Conservation (phyloP, 305 asterid species). For the Fraxinus xanthoxyloides region DNA sequence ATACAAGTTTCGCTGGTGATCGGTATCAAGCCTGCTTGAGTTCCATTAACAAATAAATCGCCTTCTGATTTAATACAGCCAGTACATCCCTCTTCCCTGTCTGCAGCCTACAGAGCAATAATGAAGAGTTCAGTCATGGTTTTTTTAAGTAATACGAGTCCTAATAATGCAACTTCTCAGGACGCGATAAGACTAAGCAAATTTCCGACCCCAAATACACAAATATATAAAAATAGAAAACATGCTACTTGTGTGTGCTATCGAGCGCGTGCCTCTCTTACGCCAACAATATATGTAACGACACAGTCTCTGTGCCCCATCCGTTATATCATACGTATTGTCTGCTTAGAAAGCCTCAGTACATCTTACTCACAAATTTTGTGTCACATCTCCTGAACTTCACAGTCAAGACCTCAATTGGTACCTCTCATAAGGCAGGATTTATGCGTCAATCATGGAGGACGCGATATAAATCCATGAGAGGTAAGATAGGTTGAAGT, state of each 20-base stretch:
- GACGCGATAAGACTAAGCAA: background rate
- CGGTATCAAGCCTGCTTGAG: slow-evolving; percentile 53
- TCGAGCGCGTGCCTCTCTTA: background rate
- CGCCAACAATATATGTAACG: background rate
- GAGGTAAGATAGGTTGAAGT: background rate
- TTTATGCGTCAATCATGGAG: too few species aligned
- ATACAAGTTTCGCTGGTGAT: slow-evolving; percentile 25
- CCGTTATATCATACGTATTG: too few species aligned
- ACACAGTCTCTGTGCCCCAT: background rate
- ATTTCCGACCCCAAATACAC: background rate
- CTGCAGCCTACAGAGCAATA: slow-evolving; percentile 59
- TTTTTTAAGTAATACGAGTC: background rate
- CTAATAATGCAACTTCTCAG: background rate
- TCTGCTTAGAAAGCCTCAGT: too few species aligned
- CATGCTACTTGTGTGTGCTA: background rate
- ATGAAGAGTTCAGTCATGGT: background rate
- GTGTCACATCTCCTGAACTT: background rate
- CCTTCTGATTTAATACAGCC: slow-evolving; percentile 75
- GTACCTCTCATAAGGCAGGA: background rate
- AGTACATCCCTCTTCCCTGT: slow-evolving; percentile 48
- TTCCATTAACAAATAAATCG: slow-evolving; percentile 54
- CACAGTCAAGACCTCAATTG: background rate
- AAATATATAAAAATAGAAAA: too few species aligned
- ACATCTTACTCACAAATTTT: background rate
- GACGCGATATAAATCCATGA: background rate